Conservation (phyloP, 1,284 basidiomycete species). For the Puccinia polysora region DNA sequence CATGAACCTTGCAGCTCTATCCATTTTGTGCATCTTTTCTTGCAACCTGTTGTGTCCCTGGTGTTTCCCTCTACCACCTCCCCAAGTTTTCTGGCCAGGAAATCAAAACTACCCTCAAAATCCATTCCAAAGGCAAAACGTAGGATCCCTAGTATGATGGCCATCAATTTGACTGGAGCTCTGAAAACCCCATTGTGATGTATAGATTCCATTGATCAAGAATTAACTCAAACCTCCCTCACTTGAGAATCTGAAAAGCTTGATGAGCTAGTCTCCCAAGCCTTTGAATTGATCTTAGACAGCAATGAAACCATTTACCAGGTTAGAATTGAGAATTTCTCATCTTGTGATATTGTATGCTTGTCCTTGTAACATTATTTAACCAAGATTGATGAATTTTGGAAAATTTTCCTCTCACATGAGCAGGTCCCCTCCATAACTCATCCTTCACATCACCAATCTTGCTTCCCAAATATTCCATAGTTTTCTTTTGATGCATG, state of each 20-base stretch:
- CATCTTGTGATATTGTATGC: too few relatives aligned
- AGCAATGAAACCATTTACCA: conserved; percentile 25
- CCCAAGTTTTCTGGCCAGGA: too few relatives aligned
- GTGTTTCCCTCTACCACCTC: too few relatives aligned
- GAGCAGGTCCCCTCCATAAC: conserved; percentile 36
- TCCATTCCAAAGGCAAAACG: too few relatives aligned
- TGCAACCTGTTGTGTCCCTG: too few relatives aligned
- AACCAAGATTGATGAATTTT: neutral
- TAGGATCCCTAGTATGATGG: too few relatives aligned
- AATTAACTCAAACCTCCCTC: too few relatives aligned
- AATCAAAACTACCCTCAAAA: too few relatives aligned
- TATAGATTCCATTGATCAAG: conserved; percentile 2
- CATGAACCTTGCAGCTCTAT: too few relatives aligned
- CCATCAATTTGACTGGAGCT: neutral
- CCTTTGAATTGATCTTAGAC: conserved; percentile 13
- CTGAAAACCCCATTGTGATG: conserved; percentile 11
- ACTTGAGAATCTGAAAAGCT: neutral
- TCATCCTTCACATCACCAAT: conserved; percentile 14
- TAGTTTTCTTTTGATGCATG: conserved; percentile 41
- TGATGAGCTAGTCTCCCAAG: conserved; percentile 9
- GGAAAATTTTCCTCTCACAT: neutral
- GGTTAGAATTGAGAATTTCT: neutral
- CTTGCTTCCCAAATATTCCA: neutral
- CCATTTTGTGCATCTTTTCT: too few relatives aligned
- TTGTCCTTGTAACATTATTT: too few relatives aligned